Base-by-base conservation (phyloP, 2,329 filamentous ascomycete species). In the Talaromyces sp. region DNA sequence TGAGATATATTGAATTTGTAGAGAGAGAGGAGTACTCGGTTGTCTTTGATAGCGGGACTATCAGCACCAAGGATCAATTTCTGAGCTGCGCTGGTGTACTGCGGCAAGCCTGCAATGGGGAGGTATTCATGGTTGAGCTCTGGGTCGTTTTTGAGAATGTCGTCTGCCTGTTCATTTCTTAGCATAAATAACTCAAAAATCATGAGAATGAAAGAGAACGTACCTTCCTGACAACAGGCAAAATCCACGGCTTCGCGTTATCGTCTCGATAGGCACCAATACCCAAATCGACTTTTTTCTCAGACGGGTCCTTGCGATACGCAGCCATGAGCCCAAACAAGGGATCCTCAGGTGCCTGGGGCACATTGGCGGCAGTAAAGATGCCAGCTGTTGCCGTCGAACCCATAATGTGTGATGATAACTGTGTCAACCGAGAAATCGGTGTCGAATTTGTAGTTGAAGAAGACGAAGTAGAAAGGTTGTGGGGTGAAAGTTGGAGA, bases 111-210 rank as follows among this genome's bases (percentile, higher is more conserved):
- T 68, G 93, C 91, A 77, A 99, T 99, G 67, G 95, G 94, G 67
- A 96, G 92, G 81, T 99, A 99, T 85, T 99, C 95, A 84, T 99
- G 94, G 83, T 99, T 96, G 73, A 96, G 85, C 67, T 91, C 86
- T 75, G 94, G 93, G 80, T 97, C 93, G 76, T 90, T 90, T 79
- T 89, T 91, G 71, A 98, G 87, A 73, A 92, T 88, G 70, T 95
- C 90, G 78, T 98, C 93, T 72, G 95, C 95, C 94, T 98, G 76
- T 43, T 29, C 29, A n/a, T 1, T 27, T 17, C 36, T 59, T 53
- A 25, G 58, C 34, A 13, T 36, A 40, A 66, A 25, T 43, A 47
- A 11, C 25, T 36, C 7, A 19, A 11, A n/a, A 40, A 40, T 7
- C 5, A 49, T 22, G 51, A 58, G 43, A 60, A 22, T 58, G 19